These are phyloP conservation scores for Cicer arietinum DNA, from an alignment of 306 rosid species.

Conservation along the genomic window DNA sequence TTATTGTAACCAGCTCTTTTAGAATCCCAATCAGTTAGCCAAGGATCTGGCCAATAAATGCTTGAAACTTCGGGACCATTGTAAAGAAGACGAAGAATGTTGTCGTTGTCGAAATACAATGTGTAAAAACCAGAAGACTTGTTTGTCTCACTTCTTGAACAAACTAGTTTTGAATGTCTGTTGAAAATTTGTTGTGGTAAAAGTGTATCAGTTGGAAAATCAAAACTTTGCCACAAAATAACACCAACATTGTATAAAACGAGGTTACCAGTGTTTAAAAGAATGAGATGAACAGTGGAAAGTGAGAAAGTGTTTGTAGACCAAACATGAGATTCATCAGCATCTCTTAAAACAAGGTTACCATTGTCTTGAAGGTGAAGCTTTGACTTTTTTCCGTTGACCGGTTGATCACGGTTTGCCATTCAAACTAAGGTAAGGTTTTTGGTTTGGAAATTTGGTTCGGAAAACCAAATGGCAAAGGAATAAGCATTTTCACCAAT, in stretches of 20 bases:
- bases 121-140: constrained; percentile 58
- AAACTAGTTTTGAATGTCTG: constrained; percentile 46
- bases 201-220: constrained; percentile 60
- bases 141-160: constrained; percentile 58
- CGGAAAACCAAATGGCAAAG: constrained; percentile 64
- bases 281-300: constrained; percentile 22
- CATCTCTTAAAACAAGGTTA: constrained; percentile 49
- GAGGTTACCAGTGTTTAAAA: constrained; percentile 53
- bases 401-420: constrained; percentile 58
- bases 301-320: constrained; percentile 45
- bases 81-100: constrained; percentile 59
- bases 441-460: constrained; percentile 12
- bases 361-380: constrained; percentile 52
- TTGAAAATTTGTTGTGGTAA: constrained; percentile 56
- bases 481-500: constrained; percentile 61
- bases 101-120: constrained; percentile 54
- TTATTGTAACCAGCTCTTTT: constrained; percentile 54
- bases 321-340: constrained; percentile 51
- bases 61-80: constrained; percentile 59
- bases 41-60: constrained; percentile 64
- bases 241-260: constrained; percentile 25
- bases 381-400: constrained; percentile 57
- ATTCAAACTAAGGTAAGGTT: constrained; percentile 55
- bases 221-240: constrained; percentile 60
- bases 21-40: constrained; percentile 46